Evolutionary conservation across 768 basidiomycete species (phyloP).

Genomic region (Krasilnikovozyma curviuscula): DNA sequence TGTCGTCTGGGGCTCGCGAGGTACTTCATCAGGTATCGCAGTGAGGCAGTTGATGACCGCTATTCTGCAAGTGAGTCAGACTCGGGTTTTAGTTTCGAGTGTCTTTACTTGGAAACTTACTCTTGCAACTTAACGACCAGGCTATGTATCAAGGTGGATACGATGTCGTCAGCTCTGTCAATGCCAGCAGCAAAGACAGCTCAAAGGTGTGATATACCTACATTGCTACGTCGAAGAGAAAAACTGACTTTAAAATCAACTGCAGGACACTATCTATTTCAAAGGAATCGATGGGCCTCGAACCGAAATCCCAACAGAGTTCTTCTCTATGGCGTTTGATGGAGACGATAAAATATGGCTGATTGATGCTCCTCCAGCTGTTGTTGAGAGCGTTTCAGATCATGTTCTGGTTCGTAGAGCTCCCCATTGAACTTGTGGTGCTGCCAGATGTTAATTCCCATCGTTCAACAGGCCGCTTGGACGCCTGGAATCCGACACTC

Average conservation of each 20-base stretch:
- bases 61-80: not conserved
- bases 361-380: conserved; percentile 8
- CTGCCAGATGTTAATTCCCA: not conserved
- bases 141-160: no score
- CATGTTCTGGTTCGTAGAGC: conserved; percentile 2
- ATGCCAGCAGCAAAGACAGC: no score
- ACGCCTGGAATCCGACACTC: conserved; percentile 3
- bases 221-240: no score
- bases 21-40: not conserved
- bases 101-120: not conserved
- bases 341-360: conserved; percentile 12
- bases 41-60: no score
- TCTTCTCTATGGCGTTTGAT: not conserved
- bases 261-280: conserved; percentile 10
- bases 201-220: no score
- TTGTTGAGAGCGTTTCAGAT: conserved; percentile 10
- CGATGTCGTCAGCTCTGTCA: no score
- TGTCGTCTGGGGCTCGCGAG: conserved; percentile 1
- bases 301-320: not conserved
- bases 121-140: not conserved
- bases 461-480: conserved; percentile 1
- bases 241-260: no score
- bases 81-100: not conserved
- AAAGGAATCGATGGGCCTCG: not conserved
- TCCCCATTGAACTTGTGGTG: not conserved